These are phyloP conservation scores for Cytospora leucostoma DNA, from an alignment of 2,329 filamentous ascomycete genomes.

Conservation along the genomic window DNA sequence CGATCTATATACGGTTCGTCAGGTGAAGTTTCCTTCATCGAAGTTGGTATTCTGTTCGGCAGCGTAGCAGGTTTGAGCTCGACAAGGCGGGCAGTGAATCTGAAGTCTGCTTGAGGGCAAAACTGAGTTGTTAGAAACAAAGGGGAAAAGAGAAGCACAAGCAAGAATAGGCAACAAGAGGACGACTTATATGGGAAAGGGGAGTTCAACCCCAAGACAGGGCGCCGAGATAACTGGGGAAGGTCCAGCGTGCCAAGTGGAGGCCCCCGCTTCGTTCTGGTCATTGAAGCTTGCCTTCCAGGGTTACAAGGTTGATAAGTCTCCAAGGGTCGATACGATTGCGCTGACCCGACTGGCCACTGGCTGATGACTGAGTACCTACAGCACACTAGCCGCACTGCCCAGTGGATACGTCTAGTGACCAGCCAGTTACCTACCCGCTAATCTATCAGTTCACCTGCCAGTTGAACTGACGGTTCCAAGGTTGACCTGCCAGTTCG, in stretches of 20 bases:
- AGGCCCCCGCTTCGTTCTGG: background rate
- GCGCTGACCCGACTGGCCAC: background rate
- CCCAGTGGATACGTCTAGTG: no score
- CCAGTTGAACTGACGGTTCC: no score
- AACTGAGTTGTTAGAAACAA: conserved; percentile 4
- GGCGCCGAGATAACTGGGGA: background rate
- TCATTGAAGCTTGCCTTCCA: no score
- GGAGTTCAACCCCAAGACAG: conserved; percentile 12
- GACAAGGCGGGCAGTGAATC: conserved; percentile 11
- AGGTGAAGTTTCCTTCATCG: conserved; percentile 64
- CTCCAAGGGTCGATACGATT: background rate
- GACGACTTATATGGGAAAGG: conserved; percentile 21
- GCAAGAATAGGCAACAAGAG: background rate
- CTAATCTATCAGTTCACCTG: background rate
- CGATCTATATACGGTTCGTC: conserved; percentile 56
- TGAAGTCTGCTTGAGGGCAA: conserved; percentile 1
- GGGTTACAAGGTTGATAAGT: no score
- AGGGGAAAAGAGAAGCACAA: background rate
- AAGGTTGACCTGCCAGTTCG: background rate
- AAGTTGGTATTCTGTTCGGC: conserved; percentile 41
- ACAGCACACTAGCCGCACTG: background rate
- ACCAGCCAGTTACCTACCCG: background rate
- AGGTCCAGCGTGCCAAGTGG: background rate
- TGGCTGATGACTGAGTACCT: background rate
- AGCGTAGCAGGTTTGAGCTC: conserved; percentile 22